Conservation (phyloP, 345 rosid genomes). For the Leavenworthia alabamica region DNA sequence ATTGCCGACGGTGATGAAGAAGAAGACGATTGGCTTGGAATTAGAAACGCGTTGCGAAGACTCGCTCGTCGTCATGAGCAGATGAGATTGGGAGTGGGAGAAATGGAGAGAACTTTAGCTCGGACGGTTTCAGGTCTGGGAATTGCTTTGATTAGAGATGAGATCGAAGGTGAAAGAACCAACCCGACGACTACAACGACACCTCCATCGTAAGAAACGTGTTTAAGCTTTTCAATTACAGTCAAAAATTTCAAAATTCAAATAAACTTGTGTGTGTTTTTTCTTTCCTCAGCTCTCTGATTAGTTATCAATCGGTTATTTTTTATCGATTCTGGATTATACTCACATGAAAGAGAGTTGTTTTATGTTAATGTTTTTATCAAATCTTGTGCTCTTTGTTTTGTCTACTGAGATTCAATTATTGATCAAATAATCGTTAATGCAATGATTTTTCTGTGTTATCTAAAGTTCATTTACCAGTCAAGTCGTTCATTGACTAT, state of each 20-base stretch:
- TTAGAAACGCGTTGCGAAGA: slow-evolving; percentile 27
- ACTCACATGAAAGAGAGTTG: background rate
- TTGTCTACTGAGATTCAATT: background rate
- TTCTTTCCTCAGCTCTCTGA: background rate
- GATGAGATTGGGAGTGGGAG: slow-evolving; percentile 31
- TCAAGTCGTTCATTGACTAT: no score
- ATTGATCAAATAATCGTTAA: background rate
- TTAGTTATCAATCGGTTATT: background rate
- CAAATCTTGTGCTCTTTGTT: slow-evolving; percentile 4
- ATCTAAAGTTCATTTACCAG: no score
- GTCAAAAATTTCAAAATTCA: background rate
- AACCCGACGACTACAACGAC: background rate
- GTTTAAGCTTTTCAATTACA: background rate
- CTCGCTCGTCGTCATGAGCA: slow-evolving; percentile 35
- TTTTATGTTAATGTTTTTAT: background rate
- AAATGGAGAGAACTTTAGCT: slow-evolving; percentile 16
- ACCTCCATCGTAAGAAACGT: background rate
- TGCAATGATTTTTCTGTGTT: background rate
- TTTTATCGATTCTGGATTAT: slow-evolving; percentile 6
- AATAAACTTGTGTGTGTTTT: background rate
- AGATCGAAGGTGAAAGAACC: background rate
- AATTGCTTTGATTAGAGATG: slow-evolving; percentile 9
- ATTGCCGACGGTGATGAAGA: no score
- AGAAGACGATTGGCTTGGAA: slow-evolving; percentile 20
- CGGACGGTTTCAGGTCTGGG: slow-evolving; percentile 21